phyloP scores from a whole-genome alignment of 768 basidiomycete species.

The Dentipellis sp. region DNA sequence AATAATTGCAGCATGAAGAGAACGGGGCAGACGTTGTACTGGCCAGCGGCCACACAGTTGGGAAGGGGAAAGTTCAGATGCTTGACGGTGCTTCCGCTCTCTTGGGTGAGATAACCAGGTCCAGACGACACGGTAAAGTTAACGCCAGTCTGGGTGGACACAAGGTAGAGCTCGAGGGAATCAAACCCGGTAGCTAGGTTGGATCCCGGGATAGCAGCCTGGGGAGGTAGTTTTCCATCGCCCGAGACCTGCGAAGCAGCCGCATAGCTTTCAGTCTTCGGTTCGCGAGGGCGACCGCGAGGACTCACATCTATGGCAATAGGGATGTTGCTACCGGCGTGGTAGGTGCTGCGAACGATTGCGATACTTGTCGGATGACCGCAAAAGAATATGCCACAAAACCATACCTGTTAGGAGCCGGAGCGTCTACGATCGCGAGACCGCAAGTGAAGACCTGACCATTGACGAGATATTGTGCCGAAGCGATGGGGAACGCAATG shows the following conservation, averaged over 20 bases:
- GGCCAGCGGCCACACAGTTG: slow-evolving; percentile 29
- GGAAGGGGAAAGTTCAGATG: slow-evolving; percentile 31
- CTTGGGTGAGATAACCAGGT: slow-evolving; percentile 28
- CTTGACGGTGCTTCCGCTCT: slow-evolving; percentile 35
- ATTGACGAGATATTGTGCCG: slow-evolving; percentile 19
- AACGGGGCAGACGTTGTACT: slow-evolving; percentile 31
- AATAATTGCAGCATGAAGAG: not conserved
- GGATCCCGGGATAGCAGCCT: slow-evolving; percentile 26
- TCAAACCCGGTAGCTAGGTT: slow-evolving; percentile 28
- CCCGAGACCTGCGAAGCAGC: slow-evolving; percentile 28
- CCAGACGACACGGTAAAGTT: slow-evolving; percentile 38
- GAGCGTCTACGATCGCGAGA: slow-evolving; percentile 25
- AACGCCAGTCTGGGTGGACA: slow-evolving; percentile 28
- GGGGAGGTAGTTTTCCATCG: slow-evolving; percentile 31
- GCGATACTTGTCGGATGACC: too few species aligned
- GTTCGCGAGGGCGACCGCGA: not conserved
- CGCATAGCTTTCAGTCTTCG: too few species aligned
- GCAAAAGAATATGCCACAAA: not conserved
- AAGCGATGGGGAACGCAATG: not conserved
- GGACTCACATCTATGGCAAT: slow-evolving; percentile 26
- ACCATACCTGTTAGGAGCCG: slow-evolving; percentile 17
- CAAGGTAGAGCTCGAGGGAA: slow-evolving; percentile 35
- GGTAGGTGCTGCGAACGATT: slow-evolving; percentile 16
- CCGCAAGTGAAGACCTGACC: slow-evolving; percentile 24
- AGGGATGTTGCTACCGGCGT: slow-evolving; percentile 22